Conservation (phyloP, 106 monocot genomes). For the Dioscorea zingiberensis region DNA sequence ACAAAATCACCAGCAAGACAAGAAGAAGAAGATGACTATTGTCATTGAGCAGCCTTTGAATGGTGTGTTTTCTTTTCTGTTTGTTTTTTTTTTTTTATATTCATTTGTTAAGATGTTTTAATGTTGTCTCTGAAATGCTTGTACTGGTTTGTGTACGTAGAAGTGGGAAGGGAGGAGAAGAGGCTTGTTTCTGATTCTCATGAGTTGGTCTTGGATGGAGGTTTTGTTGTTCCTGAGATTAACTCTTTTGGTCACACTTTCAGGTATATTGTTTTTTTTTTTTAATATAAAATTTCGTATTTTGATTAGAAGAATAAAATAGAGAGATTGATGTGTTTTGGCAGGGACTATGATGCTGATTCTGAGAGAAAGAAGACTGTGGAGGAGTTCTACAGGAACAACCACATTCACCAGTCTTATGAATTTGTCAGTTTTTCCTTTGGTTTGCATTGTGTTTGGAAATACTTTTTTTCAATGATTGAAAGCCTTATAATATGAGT, state of each 20-base stretch:
- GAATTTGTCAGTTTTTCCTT: conserved; percentile 38
- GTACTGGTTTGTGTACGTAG: background rate
- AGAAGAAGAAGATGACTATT: conserved; percentile 60
- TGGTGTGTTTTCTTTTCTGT: conserved; percentile 18
- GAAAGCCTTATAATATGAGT: background rate
- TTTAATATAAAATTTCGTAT: background rate
- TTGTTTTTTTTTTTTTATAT: background rate
- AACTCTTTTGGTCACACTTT: conserved; percentile 80
- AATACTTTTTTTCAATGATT: background rate
- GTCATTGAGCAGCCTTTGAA: conserved; percentile 35
- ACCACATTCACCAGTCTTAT: conserved; percentile 48
- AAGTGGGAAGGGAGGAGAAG: conserved; percentile 7
- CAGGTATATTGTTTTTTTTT: conserved; percentile 28
- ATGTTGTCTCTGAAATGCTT: background rate
- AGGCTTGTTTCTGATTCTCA: conserved; percentile 1
- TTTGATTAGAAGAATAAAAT: background rate
- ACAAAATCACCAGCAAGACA: no score
- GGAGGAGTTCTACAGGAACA: conserved; percentile 55
- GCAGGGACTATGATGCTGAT: conserved; percentile 51
- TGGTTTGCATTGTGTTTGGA: no score
- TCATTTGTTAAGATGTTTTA: no score
- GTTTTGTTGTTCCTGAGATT: conserved; percentile 61
- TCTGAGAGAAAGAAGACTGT: conserved; percentile 46
- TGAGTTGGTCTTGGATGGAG: conserved; percentile 57
- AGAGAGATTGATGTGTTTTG: background rate